Evolutionary conservation across 495 filamentous ascomycete species (phyloP), one percentile per base, ranked within the genome.

Genomic region (Tuber microsphaerosporum): DNA sequence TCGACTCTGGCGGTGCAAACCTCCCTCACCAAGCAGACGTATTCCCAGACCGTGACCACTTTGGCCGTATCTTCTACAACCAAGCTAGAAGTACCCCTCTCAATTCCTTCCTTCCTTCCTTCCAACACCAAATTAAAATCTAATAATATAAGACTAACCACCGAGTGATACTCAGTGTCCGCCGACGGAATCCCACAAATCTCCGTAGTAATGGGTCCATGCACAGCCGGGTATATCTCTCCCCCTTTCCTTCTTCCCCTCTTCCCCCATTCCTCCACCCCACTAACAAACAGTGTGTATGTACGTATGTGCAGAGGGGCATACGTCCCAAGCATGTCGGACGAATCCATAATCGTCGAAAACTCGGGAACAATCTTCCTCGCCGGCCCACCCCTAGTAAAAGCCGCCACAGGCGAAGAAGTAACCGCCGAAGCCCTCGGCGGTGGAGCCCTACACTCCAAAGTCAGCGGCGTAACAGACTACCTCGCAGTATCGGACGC

Each of bases 1-100:
- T 99, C 45, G 95, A 99, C 82, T 97, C 94, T 0, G 95, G 95
- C 70, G 95, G 95, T 79, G 95, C 94, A 39, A 99, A 99, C 83
- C 89, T 99, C 4, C 96, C 95, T 7, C 91, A 98, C 79, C 95
- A 99, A 84, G 91, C 94, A 5, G 94, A 97, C 83, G 95, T 98
- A 75, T 99, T 99, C 85, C 95, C 95, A 1, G 95, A 99, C 82
- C 87, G 89, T 48, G 93, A 97, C 20, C 94, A 98, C 83, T 98
- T 99, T 81, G 95, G 95, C 44, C 91, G 96, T 74, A 97, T 98
- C 79, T 99, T 99, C 87, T 99, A 91, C 86, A 98, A 99, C 85
- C 95, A 99, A 84, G 96, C 95, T n/a, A 87, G 93, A 78, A 97
- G 90, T 90, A 87, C 81, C 82, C 39, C n/a, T 61, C 39, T 69